These are phyloP conservation scores for Spiromastix sp. DNA, from an alignment of 2,329 filamentous ascomycete species.

Conservation along the genomic window DNA sequence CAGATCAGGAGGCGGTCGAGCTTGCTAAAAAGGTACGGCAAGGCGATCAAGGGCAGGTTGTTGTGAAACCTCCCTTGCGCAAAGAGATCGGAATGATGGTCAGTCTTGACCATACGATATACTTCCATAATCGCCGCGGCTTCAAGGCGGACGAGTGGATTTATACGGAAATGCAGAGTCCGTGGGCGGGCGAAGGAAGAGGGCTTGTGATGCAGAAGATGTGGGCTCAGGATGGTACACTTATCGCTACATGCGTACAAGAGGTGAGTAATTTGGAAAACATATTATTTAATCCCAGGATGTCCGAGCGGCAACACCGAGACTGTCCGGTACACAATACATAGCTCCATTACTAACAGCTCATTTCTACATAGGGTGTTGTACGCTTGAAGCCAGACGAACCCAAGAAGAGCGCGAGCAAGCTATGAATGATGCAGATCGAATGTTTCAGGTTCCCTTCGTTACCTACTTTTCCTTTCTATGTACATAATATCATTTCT, in stretches of 20 bases:
- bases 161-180: slow-evolving; percentile 39
- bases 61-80: not conserved
- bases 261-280: slow-evolving; percentile 32
- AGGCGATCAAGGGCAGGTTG: slow-evolving; percentile 6
- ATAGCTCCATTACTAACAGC: no score
- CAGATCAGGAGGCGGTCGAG: slow-evolving; percentile 25
- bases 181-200: slow-evolving; percentile 41
- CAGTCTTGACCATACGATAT: slow-evolving; percentile 41
- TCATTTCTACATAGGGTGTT: slow-evolving; percentile 26
- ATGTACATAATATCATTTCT: no score
- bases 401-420: slow-evolving; percentile 10
- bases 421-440: no score
- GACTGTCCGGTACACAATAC: no score
- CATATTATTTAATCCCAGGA: no score
- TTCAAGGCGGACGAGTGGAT: slow-evolving; percentile 43
- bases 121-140: slow-evolving; percentile 39
- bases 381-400: slow-evolving; percentile 37
- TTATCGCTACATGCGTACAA: slow-evolving; percentile 42
- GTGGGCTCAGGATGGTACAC: slow-evolving; percentile 37
- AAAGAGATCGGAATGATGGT: slow-evolving; percentile 41
- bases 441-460: no score
- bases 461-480: no score
- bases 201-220: slow-evolving; percentile 40
- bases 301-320: no score
- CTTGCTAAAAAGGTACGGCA: slow-evolving; percentile 9